Evolutionary conservation across 176 grass and related monocot genomes (phyloP).

Genomic region (Chrysopogon serrulatus): DNA sequence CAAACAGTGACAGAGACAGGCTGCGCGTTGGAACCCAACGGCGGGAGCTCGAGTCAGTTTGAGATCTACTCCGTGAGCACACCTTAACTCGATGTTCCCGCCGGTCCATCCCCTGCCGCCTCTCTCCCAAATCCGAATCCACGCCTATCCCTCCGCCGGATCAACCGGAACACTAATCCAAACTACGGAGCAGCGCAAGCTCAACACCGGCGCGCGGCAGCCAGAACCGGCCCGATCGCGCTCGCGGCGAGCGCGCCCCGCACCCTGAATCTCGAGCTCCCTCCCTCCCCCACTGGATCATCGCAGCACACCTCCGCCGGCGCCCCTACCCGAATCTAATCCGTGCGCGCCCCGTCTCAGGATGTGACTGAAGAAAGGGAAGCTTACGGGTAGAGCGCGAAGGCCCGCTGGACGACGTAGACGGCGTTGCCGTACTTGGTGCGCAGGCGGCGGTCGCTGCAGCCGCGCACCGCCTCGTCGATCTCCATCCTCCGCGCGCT

Average conservation of each 20-base stretch:
- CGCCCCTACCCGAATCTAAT: neutral
- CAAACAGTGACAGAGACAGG: neutral
- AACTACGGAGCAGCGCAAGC: neutral
- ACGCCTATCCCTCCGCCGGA: neutral
- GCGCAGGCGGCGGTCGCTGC: conserved; percentile 72
- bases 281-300: neutral
- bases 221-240: conserved; percentile 7
- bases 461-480: conserved; percentile 65
- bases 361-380: neutral
- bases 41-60: neutral
- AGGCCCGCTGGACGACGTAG: conserved; percentile 93
- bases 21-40: neutral
- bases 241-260: neutral
- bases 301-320: neutral
- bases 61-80: conserved; percentile 14
- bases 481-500: conserved; percentile 69
- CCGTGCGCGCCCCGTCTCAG: neutral
- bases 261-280: conserved; percentile 5
- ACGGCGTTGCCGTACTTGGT: conserved; percentile 86
- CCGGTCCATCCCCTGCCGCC: neutral
- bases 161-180: neutral
- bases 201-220: neutral
- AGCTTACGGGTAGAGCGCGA: conserved; percentile 87
- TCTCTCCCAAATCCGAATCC: neutral
- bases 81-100: neutral